Base-by-base conservation (phyloP, 176 grass and related monocot species). In the Musa acuminata region DNA sequence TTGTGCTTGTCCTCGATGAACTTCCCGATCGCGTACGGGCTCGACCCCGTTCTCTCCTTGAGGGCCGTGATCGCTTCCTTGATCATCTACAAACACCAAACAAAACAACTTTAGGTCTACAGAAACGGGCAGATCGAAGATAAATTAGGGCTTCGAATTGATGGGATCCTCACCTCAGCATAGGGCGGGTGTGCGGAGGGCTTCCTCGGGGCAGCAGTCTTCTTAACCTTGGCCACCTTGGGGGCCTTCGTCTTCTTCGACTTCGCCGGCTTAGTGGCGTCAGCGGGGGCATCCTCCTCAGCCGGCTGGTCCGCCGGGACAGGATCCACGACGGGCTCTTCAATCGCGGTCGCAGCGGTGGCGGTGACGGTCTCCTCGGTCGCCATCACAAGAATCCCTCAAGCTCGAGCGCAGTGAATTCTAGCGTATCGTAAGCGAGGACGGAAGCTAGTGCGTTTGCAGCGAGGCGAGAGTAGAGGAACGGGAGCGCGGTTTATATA, bases 1-100 rank as follows among this genome's bases (percentile, higher is more conserved):
- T 84, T 75, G 48, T 95, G 85, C 83, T 95, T 95, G 49, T 88
- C 91, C 81, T 95, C 88, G 2, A 95, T 58, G 67, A 88, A 88
- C 81, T 91, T 88, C 63, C 54, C 81, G 76, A 95, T 91, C 49
- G 91, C 91, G 43, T 84, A 55, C 43, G 72, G 81, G 83, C 91
- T 95, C 24, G 91, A 95, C 9, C 91, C 91, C 2, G 80, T 80
- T 72, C 85, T 75, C 83, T 95, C 88, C 81, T 95, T 95, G 7
- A 95, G 82, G 8, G 85, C 22, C 1, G 83, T 8, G 79, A 95
- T 82, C 49, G 91, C 91, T 26, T 95, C 91, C 43, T 79, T 48
- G 27, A 95, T 80, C 91, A 95, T 95, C 91, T 91, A 68, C 21
- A 29, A 14, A 7, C 14, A 25, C 5, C 0, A n/a, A 20, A 54